Evolutionary conservation across 305 asterid species (phyloP), one percentile per base, ranked within the genome.

Genomic region (Fraxinus angustifolia): DNA sequence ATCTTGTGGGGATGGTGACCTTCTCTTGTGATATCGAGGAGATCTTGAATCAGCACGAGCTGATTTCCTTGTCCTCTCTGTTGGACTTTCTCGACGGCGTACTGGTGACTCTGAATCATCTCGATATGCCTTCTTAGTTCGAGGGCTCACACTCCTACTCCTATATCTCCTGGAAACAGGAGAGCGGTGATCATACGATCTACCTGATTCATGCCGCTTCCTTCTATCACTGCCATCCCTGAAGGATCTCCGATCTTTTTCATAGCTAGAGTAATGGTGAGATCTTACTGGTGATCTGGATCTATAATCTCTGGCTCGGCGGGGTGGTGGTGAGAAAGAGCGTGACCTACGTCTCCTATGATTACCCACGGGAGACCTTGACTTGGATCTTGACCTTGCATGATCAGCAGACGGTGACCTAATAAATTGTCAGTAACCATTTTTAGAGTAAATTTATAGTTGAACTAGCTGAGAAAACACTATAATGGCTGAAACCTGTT

Each of bases 281-380:
- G 90, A 87, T 88, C 97, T 88, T 78, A 90, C 88, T 40, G 98
- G 98, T 81, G 97, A 92, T 85, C 98, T 91, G 82, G 97, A 91
- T 87, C 96, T 88, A 86, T 88, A 87, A 86, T 78, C 91, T 83
- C 97, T 86, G 79, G 88, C 82, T 23, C 90, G 90, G 19, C 94
- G 93, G 50, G 86, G 82, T n/a, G 88, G 92, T 78, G 99, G 98
- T 1, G 98, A 94, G 87, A 83, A 89, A 77, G 99, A 93, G 79
- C 90, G 92, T 80, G 98, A 95, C 85, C 88, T 90, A 26, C 83
- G 91, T 86, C 97, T 91, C 17, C 78, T 83, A 80, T 93, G 86
- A 84, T 91, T 89, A 84, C 79, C 85, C 60, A 92, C 79, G n/a
- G 98, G 99, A 87, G 99, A 94, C 21, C 88, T 88, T 33, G 97